Base-by-base conservation (phyloP, 257 asterid species). In the Hygrophila difformis region DNA sequence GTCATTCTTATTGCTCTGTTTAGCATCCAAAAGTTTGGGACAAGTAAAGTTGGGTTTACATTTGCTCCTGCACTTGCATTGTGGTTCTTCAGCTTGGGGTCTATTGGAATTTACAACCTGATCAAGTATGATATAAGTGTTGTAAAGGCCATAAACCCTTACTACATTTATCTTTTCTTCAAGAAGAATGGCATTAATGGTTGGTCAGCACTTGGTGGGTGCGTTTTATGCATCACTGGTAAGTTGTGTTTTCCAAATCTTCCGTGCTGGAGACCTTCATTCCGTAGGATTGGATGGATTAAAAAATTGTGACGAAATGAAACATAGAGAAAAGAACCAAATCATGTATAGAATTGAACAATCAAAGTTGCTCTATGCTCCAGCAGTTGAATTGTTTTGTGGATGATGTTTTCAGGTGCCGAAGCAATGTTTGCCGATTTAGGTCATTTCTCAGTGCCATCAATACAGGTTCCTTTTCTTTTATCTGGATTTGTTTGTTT, bases 391-490 rank as follows among this genome's bases (percentile, higher is more conserved):
- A 13, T 35, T 15, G 10, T 13, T 56, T 16, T 51, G 26, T 18
- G 20, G 28, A 45, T 28, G 20, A 34, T 48, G 5, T 43, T 55
- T 77, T 46, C 93, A 85, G 99, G 99, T 44, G 87, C 97, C 13
- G 97, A 91, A 64, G 99, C 99, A 49, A 82, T 91, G 95, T 91
- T 91, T 80, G 97, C 99, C 1, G 99, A 91, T 71, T 74, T 86
- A 61, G 95, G 96, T 21, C 97, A 91, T 67, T 91, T 86, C 56
- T 76, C 97, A 1, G 87, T 91, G 68, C 80, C 69, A 55, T 76
- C 99, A 51, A 86, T 86, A 68, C 99, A 91, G 93, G 96, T 89
- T 59, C 39, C 37, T 4, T 3, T 9, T 12, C 37, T 4, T 40
- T 14, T 6, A 18, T 56, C 4, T 9, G 12, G 10, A 5, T 33